Evolutionary conservation across 2,329 filamentous ascomycete genomes (phyloP).

Genomic region (Teratosphaeria gauchensis): DNA sequence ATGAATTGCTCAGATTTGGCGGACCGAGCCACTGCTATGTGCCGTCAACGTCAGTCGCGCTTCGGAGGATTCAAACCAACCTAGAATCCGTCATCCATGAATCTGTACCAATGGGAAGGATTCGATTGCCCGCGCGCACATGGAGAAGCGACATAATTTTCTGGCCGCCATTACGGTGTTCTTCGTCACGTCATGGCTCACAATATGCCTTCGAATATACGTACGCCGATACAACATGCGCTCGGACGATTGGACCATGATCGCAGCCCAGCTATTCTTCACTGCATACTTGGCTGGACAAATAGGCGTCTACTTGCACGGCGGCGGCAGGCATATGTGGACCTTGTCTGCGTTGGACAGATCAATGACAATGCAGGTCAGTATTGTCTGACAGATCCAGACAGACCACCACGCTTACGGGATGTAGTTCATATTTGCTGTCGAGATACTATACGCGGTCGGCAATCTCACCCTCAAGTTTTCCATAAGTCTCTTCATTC

Average conservation of each 20-base stretch:
- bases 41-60: background rate
- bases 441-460: conserved; percentile 44
- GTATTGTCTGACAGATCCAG: background rate
- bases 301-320: conserved; percentile 29
- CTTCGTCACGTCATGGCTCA: background rate
- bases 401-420: background rate
- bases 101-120: background rate
- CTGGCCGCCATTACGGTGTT: background rate
- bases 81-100: background rate
- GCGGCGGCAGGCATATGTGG: conserved; percentile 29
- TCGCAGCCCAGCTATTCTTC: conserved; percentile 29
- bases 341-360: conserved; percentile 20
- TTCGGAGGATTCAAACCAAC: background rate
- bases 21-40: background rate
- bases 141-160: background rate
- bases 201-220: background rate
- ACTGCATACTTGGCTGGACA: conserved; percentile 32
- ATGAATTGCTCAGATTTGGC: too few relatives aligned
- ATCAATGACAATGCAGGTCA: conserved; percentile 12
- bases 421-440: conserved; percentile 43
- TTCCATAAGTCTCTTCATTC: conserved; percentile 45
- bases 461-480: conserved; percentile 41
- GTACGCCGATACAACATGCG: conserved; percentile 29
- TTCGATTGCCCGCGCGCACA: background rate
- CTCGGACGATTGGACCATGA: conserved; percentile 34